phyloP scores from a whole-genome alignment of 768 basidiomycete species.

The Rhizopogon vesiculosus region DNA sequence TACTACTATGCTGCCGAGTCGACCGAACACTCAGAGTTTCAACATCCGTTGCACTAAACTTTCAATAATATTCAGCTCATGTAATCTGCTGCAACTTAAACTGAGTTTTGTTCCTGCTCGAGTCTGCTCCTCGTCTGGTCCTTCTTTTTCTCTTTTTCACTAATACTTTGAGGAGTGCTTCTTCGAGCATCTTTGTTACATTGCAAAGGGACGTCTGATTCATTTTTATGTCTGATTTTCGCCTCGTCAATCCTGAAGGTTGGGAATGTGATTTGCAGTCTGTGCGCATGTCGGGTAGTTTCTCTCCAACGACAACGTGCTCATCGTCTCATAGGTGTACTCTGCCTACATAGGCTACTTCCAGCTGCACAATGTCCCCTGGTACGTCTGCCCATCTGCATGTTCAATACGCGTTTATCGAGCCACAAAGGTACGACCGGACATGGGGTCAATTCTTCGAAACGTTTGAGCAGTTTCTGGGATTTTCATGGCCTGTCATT shows the following conservation, averaged over 20 bases:
- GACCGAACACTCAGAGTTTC: too few species aligned
- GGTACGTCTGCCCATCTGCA: constrained; percentile 34
- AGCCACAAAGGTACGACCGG: constrained; percentile 59
- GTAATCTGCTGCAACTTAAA: neutral
- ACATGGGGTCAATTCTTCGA: constrained; percentile 79
- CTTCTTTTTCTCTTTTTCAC: neutral
- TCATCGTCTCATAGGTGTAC: constrained; percentile 39
- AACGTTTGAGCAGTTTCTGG: constrained; percentile 73
- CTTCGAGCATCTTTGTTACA: neutral
- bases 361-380: constrained; percentile 62
- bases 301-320: neutral
- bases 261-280: constrained; percentile 83
- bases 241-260: constrained; percentile 66
- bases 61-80: too few species aligned
- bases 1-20: too few species aligned
- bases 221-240: constrained; percentile 56
- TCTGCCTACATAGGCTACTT: constrained; percentile 79
- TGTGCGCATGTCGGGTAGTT: constrained; percentile 36
- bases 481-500: constrained; percentile 81
- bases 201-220: neutral
- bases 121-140: neutral
- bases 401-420: neutral
- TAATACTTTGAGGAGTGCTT: neutral
- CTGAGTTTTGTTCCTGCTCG: neutral
- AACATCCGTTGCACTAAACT: too few species aligned